Percentiles rank a stretch among this genome's conserved stretches.
phyloP scores from a whole-genome alignment of 2,329 filamentous ascomycete genomes.

The Lachnellula suecica region DNA sequence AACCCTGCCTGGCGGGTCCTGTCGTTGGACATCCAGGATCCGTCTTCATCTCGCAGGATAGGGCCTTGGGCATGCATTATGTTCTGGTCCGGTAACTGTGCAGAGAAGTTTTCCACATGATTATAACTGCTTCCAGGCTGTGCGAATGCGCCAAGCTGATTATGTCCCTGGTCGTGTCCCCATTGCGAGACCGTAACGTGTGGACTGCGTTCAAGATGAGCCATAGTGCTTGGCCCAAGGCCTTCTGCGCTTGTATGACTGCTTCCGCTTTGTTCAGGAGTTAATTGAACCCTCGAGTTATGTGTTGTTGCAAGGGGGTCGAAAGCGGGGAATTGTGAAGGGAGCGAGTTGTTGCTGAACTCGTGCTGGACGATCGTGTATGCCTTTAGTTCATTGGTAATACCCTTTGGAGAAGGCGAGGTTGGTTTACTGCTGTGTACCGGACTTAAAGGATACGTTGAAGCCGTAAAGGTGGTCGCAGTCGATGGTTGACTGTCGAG shows the following conservation, averaged over 20 bases:
- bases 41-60: slow-evolving; percentile 25
- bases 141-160: slow-evolving; percentile 8
- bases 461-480: slow-evolving; percentile 16
- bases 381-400: slow-evolving; percentile 19
- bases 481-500: slow-evolving; percentile 13
- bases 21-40: slow-evolving; percentile 25
- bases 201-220: slow-evolving; percentile 21
- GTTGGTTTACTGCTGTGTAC: slow-evolving; percentile 27
- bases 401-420: slow-evolving; percentile 25
- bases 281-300: slow-evolving; percentile 25
- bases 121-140: slow-evolving; percentile 11
- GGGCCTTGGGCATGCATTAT: slow-evolving; percentile 4
- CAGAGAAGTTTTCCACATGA: slow-evolving; percentile 9
- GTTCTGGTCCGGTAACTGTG: slow-evolving; percentile 12
- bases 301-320: slow-evolving; percentile 13
- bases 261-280: slow-evolving; percentile 33
- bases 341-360: slow-evolving; percentile 20
- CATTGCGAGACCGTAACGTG: slow-evolving; percentile 27
- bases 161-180: slow-evolving; percentile 14
- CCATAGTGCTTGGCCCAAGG: slow-evolving; percentile 24
- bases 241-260: slow-evolving; percentile 33
- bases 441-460: slow-evolving; percentile 30
- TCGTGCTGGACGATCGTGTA: slow-evolving; percentile 23
- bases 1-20: slow-evolving; percentile 27
- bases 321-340: slow-evolving; percentile 15